phyloP scores from a whole-genome alignment of 2,329 filamentous ascomycete genomes.

The Periconia sp. region DNA sequence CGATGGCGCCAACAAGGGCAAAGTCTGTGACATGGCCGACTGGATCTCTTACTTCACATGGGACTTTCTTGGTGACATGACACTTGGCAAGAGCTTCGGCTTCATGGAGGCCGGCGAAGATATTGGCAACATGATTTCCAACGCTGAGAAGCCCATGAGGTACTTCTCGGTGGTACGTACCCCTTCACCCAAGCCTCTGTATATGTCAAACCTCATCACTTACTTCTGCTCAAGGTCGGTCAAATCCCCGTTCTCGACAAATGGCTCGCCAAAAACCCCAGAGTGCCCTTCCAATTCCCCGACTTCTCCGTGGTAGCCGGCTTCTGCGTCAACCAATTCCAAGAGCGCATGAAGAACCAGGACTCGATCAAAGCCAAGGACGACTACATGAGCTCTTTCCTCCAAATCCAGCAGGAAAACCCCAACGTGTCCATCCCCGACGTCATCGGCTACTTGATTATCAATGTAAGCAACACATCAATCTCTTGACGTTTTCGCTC shows the following conservation, averaged over 20 bases:
- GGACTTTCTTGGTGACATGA: constrained; percentile 44
- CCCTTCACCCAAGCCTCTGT: background rate
- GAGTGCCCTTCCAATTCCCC: constrained; percentile 14
- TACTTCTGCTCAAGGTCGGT: constrained; percentile 15
- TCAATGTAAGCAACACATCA: constrained; percentile 25
- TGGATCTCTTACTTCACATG: constrained; percentile 36
- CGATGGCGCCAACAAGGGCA: constrained; percentile 21
- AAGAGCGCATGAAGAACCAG: constrained; percentile 14
- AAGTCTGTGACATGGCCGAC: constrained; percentile 34
- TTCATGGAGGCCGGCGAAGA: constrained; percentile 47
- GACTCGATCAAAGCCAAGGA: constrained; percentile 12
- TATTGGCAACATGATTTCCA: constrained; percentile 33
- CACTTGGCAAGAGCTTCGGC: constrained; percentile 45
- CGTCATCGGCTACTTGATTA: constrained; percentile 35
- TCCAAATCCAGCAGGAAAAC: constrained; percentile 14
- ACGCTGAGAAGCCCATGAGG: constrained; percentile 15
- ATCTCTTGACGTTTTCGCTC: background rate
- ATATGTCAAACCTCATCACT: background rate
- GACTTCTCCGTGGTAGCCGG: constrained; percentile 18
- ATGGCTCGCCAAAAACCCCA: constrained; percentile 21
- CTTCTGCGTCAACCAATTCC: constrained; percentile 19
- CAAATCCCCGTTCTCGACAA: constrained; percentile 33
- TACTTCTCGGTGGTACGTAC: constrained; percentile 22
- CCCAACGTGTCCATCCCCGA: constrained; percentile 30
- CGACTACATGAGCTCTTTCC: constrained; percentile 22